Evolutionary conservation across 805 yeast species (phyloP).

Genomic region (Starmerella powellii): DNA sequence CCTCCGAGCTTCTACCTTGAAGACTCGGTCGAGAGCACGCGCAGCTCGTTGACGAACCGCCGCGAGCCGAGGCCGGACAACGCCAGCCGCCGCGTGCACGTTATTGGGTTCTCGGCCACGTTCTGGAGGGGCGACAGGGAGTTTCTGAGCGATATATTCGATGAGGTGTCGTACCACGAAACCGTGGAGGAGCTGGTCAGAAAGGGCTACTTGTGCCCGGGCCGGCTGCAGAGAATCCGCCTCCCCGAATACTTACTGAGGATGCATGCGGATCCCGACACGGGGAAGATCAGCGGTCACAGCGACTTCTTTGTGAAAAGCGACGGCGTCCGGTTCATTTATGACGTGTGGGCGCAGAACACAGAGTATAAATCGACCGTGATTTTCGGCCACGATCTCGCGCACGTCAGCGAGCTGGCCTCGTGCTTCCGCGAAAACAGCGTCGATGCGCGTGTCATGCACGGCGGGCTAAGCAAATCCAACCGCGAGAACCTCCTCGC

Average conservation of each 20-base stretch:
- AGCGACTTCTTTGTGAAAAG: constrained; percentile 7
- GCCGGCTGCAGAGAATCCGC: constrained; percentile 46
- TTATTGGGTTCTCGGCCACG: constrained; percentile 85
- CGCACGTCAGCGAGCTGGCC: constrained; percentile 48
- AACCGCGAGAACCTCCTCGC: constrained; percentile 43
- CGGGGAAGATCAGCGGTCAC: not conserved
- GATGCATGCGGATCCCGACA: not conserved
- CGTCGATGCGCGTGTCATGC: constrained; percentile 56
- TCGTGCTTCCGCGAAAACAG: constrained; percentile 45
- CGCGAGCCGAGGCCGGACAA: not conserved
- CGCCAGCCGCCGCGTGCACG: constrained; percentile 36
- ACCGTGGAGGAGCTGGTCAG: constrained; percentile 53
- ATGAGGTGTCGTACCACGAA: constrained; percentile 61
- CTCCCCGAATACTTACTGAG: not conserved
- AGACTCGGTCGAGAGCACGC: not conserved
- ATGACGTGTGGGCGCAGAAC: constrained; percentile 40
- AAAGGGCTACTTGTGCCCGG: constrained; percentile 59
- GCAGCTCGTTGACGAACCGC: not conserved
- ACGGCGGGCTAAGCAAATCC: constrained; percentile 46
- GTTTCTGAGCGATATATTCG: constrained; percentile 48
- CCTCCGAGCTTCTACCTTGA: not conserved
- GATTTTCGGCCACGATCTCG: constrained; percentile 64
- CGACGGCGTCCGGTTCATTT: constrained; percentile 35
- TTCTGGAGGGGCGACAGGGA: constrained; percentile 62
- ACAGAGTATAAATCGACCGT: constrained; percentile 46